phyloP scores from a whole-genome alignment of 2,329 filamentous ascomycete species.

The Emericellopsis atlantica region DNA sequence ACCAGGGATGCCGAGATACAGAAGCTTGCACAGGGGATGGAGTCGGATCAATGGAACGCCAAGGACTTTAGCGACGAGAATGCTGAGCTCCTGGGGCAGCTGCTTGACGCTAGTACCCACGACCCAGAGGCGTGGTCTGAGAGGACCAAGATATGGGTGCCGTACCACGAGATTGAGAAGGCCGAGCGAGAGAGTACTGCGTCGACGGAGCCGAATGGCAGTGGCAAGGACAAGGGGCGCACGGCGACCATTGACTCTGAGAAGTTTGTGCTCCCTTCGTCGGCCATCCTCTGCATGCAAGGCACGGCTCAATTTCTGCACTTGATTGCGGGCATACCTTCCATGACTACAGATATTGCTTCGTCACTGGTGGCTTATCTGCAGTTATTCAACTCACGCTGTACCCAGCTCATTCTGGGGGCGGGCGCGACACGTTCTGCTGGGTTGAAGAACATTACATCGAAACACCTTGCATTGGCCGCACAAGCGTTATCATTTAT shows the following conservation, averaged over 20 bases:
- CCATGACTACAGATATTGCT: conserved; percentile 76
- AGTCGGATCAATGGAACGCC: conserved; percentile 68
- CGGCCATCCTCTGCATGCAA: conserved; percentile 67
- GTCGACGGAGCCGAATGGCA: conserved; percentile 31
- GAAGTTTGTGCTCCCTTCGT: conserved; percentile 73
- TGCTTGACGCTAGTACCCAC: conserved; percentile 58
- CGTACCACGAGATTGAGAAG: conserved; percentile 25
- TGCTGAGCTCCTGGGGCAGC: conserved; percentile 44
- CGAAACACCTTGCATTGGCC: conserved; percentile 84
- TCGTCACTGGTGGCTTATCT: conserved; percentile 72
- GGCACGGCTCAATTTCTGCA: conserved; percentile 76
- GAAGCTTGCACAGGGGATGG: conserved; percentile 62
- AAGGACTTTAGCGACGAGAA: conserved; percentile 60
- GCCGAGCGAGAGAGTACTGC: conserved; percentile 17
- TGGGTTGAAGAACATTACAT: conserved; percentile 90
- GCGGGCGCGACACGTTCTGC: conserved; percentile 83
- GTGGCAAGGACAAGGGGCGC: conserved; percentile 50
- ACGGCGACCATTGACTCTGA: conserved; percentile 73
- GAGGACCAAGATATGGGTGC: conserved; percentile 44
- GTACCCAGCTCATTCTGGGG: conserved; percentile 90
- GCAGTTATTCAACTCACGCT: conserved; percentile 88
- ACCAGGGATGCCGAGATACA: conserved; percentile 64
- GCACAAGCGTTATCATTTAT: conserved; percentile 84
- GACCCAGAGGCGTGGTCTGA: conserved; percentile 58
- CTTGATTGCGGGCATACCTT: conserved; percentile 74